phyloP scores from a whole-genome alignment of 441 rosid genomes.

The Populus hybrid region DNA sequence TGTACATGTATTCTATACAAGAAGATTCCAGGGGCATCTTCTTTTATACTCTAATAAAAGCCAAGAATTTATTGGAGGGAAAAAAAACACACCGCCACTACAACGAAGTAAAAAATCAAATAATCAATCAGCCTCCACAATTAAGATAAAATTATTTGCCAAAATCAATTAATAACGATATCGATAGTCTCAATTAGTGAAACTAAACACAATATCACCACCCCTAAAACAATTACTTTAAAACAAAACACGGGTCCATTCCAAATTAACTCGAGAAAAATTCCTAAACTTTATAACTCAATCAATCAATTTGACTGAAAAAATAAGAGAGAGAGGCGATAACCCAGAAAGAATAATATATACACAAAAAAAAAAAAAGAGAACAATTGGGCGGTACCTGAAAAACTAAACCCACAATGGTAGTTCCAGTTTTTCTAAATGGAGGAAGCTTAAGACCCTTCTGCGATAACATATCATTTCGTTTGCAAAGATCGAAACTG shows the following conservation, averaged over 20 bases:
- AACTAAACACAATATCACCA: background rate
- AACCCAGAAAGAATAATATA: background rate
- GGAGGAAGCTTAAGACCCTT: conserved; percentile 75
- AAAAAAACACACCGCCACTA: background rate
- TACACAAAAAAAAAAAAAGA: background rate
- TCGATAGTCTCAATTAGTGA: background rate
- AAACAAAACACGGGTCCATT: background rate
- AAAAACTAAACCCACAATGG: conserved; percentile 87
- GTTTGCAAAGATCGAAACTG: conserved; percentile 82
- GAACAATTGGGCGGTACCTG: conserved; percentile 40
- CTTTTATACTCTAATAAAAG: background rate
- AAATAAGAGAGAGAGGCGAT: background rate
- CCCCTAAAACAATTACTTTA: background rate
- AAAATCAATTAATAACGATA: background rate
- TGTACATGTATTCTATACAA: background rate
- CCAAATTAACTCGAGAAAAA: background rate
- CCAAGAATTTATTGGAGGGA: background rate
- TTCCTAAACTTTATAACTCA: background rate
- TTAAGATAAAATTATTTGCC: background rate
- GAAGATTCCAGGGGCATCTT: background rate
- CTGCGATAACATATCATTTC: conserved; percentile 74
- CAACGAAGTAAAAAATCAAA: too few species aligned
- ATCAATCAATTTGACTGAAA: background rate
- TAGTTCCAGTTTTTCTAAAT: conserved; percentile 86
- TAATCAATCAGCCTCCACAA: background rate